Percentiles rank a stretch among this genome's conserved stretches.
These are phyloP conservation scores for Penicillium chermesinum DNA, from an alignment of 495 filamentous ascomycete genomes.

Conservation along the genomic window DNA sequence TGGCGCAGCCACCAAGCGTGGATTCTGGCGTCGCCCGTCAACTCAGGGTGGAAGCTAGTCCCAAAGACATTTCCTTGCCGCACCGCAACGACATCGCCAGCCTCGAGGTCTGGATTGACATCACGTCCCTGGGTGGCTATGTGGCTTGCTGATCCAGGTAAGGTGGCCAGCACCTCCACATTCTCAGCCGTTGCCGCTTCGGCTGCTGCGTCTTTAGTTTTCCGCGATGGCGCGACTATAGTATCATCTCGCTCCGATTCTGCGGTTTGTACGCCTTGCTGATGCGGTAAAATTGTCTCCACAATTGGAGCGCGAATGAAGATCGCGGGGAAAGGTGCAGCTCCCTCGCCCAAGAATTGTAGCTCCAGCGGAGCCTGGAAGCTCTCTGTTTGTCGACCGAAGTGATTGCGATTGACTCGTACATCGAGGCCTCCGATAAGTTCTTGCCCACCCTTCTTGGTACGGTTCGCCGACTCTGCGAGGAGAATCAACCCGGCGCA, in stretches of 20 bases:
- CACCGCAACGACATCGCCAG: slow-evolving; percentile 86
- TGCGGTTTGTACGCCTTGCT: slow-evolving; percentile 45
- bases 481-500: slow-evolving; percentile 93
- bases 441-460: slow-evolving; percentile 88
- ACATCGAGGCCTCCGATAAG: slow-evolving; percentile 91
- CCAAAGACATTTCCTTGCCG: slow-evolving; percentile 91
- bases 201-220: slow-evolving; percentile 37
- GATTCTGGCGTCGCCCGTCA: slow-evolving; percentile 84
- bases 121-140: slow-evolving; percentile 36
- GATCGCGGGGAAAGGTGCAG: slow-evolving; percentile 67
- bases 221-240: slow-evolving; percentile 60
- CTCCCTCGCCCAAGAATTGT: slow-evolving; percentile 56
- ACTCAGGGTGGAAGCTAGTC: slow-evolving; percentile 93
- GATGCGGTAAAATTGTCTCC: slow-evolving; percentile 65
- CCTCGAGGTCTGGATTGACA: slow-evolving; percentile 39
- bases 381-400: slow-evolving; percentile 89
- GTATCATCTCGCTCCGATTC: slow-evolving; percentile 53
- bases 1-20: slow-evolving; percentile 90
- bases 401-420: slow-evolving; percentile 90
- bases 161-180: slow-evolving; percentile 46
- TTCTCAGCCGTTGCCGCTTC: slow-evolving; percentile 40
- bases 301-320: slow-evolving; percentile 96
- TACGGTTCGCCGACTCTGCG: slow-evolving; percentile 79
- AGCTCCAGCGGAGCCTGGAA: slow-evolving; percentile 76
- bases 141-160: slow-evolving; percentile 42